Percentiles rank a stretch among this genome's conserved stretches.
phyloP scores from a whole-genome alignment of 2,329 filamentous ascomycete genomes.

The Rhinocladiella mackenziei region DNA sequence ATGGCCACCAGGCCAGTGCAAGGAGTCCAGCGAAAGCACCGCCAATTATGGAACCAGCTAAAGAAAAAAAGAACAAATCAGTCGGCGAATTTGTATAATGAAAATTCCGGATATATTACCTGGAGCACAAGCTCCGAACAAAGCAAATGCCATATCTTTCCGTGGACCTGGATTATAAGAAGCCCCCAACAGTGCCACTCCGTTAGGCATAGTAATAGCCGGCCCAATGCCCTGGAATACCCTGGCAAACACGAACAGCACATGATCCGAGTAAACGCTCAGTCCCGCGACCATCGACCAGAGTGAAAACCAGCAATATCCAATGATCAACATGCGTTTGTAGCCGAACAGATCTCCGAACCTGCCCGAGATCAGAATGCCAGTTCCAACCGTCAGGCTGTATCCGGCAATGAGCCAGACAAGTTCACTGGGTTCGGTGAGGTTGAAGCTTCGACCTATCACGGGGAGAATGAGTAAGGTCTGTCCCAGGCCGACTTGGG shows the following conservation, averaged over 20 bases:
- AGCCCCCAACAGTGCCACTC: slow-evolving; percentile 57
- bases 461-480: slow-evolving; percentile 48
- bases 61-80: neutral
- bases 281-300: slow-evolving; percentile 39
- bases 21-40: slow-evolving; percentile 41
- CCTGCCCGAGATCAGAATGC: slow-evolving; percentile 39
- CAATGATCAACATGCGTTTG: slow-evolving; percentile 36
- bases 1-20: slow-evolving; percentile 50
- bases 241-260: slow-evolving; percentile 51
- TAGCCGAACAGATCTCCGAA: slow-evolving; percentile 40
- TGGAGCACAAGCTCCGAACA: slow-evolving; percentile 50
- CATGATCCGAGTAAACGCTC: slow-evolving; percentile 41
- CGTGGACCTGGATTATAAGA: slow-evolving; percentile 54
- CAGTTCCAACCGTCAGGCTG: slow-evolving; percentile 44
- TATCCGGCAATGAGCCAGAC: slow-evolving; percentile 59
- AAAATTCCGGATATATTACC: slow-evolving; percentile 11
- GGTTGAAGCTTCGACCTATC: slow-evolving; percentile 47
- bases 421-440: slow-evolving; percentile 43
- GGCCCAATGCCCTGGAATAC: slow-evolving; percentile 56
- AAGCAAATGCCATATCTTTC: slow-evolving; percentile 58
- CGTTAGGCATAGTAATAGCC: slow-evolving; percentile 61
- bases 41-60: slow-evolving; percentile 41
- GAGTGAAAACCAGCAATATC: slow-evolving; percentile 36
- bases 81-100: neutral
- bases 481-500: slow-evolving; percentile 48